phyloP scores from a whole-genome alignment of 108 stramenopile genomes.

The Chaetoceros tenuissimus region DNA sequence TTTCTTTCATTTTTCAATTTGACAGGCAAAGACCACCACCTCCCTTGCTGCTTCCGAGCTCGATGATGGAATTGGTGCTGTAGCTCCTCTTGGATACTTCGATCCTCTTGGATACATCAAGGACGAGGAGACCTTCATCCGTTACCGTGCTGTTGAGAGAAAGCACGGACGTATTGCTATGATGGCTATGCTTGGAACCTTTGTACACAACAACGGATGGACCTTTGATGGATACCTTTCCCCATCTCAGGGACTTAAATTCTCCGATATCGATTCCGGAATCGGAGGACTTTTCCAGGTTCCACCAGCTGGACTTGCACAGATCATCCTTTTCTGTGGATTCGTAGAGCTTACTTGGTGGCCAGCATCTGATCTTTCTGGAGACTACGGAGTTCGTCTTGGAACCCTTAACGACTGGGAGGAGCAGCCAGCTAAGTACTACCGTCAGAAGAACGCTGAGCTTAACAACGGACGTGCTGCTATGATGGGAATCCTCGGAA shows the following conservation, averaged over 20 bases:
- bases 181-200: conserved; percentile 12
- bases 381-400: conserved; percentile 50
- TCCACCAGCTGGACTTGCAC: conserved; percentile 28
- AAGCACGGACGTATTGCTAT: conserved; percentile 55
- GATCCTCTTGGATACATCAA: conserved; percentile 57
- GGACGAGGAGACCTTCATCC: conserved; percentile 30
- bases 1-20: no score
- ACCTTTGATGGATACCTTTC: conserved; percentile 23
- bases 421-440: conserved; percentile 30
- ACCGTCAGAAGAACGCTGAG: conserved; percentile 40
- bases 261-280: conserved; percentile 24
- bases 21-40: neutral
- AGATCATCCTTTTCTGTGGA: conserved; percentile 26
- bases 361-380: conserved; percentile 26
- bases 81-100: conserved; percentile 43
- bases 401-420: conserved; percentile 70
- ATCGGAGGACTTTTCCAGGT: conserved; percentile 23
- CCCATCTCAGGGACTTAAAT: conserved; percentile 12
- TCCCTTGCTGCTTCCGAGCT: neutral
- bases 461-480: conserved; percentile 77
- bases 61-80: conserved; percentile 29
- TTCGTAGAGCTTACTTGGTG: conserved; percentile 30
- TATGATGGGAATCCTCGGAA: conserved; percentile 68
- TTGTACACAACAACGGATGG: conserved; percentile 20
- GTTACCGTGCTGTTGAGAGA: conserved; percentile 59